These are phyloP conservation scores for Apiotrichum porosum DNA, from an alignment of 1,284 basidiomycete genomes.

Conservation along the genomic window DNA sequence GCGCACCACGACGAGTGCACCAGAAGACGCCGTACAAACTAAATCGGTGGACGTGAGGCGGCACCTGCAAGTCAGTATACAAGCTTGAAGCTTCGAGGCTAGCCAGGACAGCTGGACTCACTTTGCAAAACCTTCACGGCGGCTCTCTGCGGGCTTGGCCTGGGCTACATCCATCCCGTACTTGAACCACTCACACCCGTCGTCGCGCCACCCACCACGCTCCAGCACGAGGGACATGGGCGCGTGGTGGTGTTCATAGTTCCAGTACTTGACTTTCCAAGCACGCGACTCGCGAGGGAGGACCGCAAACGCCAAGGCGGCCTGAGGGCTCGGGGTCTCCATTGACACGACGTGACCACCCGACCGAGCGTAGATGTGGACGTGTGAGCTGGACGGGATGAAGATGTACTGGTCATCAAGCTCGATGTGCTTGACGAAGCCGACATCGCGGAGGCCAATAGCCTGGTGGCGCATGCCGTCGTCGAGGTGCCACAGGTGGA, in stretches of 20 bases:
- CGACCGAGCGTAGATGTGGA: slow-evolving; percentile 28
- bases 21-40: slow-evolving; percentile 17
- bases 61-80: too few relatives aligned
- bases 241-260: too few relatives aligned
- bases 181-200: neutral
- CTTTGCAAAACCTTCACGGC: neutral
- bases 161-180: neutral
- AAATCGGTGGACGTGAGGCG: slow-evolving; percentile 28
- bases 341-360: slow-evolving; percentile 13
- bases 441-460: neutral
- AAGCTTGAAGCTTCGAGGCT: too few relatives aligned
- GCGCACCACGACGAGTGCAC: slow-evolving; percentile 21
- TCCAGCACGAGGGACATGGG: neutral
- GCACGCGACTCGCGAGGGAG: too few relatives aligned
- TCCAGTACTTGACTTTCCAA: too few relatives aligned
- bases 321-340: slow-evolving; percentile 2
- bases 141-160: slow-evolving; percentile 3
- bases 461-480: neutral
- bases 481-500: slow-evolving; percentile 4
- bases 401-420: slow-evolving; percentile 40
- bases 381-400: slow-evolving; percentile 16
- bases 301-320: neutral
- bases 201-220: neutral
- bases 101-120: too few relatives aligned
- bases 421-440: slow-evolving; percentile 31